phyloP scores from a whole-genome alignment of 2,329 filamentous ascomycete species.

The Macrophomina phaseolina region DNA sequence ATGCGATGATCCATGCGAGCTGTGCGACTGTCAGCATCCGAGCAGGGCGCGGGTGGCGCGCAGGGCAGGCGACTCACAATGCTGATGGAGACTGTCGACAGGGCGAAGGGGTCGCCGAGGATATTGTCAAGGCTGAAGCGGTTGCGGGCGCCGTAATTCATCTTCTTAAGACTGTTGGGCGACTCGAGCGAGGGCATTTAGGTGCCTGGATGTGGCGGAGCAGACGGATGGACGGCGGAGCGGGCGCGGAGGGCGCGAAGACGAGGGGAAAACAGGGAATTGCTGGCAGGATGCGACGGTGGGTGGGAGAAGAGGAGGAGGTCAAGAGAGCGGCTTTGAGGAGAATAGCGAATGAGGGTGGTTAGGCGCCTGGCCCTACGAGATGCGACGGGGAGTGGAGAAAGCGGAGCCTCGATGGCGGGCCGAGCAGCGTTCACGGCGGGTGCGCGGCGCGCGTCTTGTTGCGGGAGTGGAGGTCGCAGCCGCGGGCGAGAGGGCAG shows the following conservation, averaged over 20 bases:
- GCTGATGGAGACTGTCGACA: constrained; percentile 91
- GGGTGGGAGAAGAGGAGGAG: constrained; percentile 6
- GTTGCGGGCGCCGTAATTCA: constrained; percentile 64
- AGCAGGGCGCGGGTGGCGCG: constrained; percentile 27
- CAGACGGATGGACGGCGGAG: neutral
- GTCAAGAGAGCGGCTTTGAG: constrained; percentile 18
- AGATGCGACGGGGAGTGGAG: constrained; percentile 26
- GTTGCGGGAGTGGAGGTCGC: constrained; percentile 20
- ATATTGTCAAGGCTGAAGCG: constrained; percentile 84
- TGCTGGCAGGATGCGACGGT: neutral
- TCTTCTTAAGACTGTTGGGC: constrained; percentile 74
- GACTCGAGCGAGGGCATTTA: constrained; percentile 74
- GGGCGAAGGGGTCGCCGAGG: constrained; percentile 92
- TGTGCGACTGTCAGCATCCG: constrained; percentile 48
- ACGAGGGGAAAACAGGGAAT: constrained; percentile 12
- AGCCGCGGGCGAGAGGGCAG: constrained; percentile 5
- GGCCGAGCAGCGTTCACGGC: constrained; percentile 23
- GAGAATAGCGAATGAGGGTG: constrained; percentile 28
- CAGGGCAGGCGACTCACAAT: constrained; percentile 66
- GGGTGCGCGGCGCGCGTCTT: constrained; percentile 21
- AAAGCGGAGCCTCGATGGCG: constrained; percentile 17
- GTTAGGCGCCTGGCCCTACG: constrained; percentile 26
- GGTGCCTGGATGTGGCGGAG: constrained; percentile 1
- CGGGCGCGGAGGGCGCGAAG: constrained; percentile 4
- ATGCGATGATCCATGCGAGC: constrained; percentile 95